These are phyloP conservation scores for Yarrowia phangngaensis DNA, from an alignment of 805 yeast species.

Conservation along the genomic window DNA sequence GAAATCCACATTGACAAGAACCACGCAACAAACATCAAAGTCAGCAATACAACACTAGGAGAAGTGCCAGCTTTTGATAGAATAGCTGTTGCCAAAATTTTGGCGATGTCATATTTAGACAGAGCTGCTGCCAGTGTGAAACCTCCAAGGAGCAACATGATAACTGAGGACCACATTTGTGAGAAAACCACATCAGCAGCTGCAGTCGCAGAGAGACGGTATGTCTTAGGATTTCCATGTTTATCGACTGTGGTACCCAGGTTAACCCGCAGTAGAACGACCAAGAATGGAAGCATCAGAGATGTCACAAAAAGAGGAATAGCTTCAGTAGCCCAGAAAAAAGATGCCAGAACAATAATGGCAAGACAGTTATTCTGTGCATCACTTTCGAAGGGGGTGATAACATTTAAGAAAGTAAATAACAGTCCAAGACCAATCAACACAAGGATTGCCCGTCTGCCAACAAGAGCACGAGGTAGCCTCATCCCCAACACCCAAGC, in stretches of 20 bases:
- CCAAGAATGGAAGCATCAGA: constrained; percentile 71
- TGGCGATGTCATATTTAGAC: constrained; percentile 86
- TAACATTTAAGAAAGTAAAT: constrained; percentile 41
- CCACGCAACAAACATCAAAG: constrained; percentile 82
- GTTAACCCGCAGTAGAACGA: constrained; percentile 67
- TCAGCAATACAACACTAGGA: constrained; percentile 69
- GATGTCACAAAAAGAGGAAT: constrained; percentile 91
- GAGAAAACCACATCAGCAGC: constrained; percentile 77
- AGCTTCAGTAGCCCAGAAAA: constrained; percentile 94
- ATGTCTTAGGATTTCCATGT: constrained; percentile 38
- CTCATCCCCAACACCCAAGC: constrained; percentile 30
- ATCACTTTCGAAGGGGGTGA: constrained; percentile 18
- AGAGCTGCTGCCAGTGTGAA: constrained; percentile 92
- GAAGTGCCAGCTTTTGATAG: constrained; percentile 80
- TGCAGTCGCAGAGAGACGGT: constrained; percentile 52
- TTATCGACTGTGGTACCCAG: constrained; percentile 48
- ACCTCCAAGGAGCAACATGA: constrained; percentile 86
- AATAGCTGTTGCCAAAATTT: constrained; percentile 74
- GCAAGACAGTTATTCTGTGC: constrained; percentile 80
- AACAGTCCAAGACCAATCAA: constrained; percentile 51
- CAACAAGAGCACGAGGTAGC: constrained; percentile 42
- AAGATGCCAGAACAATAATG: constrained; percentile 70
- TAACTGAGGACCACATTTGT: constrained; percentile 93
- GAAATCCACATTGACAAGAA: constrained; percentile 93
- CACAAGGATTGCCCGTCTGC: constrained; percentile 46